A percentile compares a stretch with the other conserved stretches of the same genome.
phyloP scores from a whole-genome alignment of 352 stramenopile species.

The Albugo laibachii region DNA sequence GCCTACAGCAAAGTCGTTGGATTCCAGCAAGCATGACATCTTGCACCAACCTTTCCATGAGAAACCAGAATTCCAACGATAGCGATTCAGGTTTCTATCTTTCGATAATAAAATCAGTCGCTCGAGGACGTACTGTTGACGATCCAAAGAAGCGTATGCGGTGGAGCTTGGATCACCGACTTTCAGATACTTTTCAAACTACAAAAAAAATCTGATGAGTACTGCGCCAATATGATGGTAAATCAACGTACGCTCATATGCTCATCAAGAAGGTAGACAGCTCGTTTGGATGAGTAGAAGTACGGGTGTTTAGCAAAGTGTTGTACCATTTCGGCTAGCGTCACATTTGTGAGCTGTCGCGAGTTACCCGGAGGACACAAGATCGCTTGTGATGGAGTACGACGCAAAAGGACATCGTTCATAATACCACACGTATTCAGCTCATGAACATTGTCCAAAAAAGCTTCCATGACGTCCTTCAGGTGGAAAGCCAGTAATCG shows the following conservation, averaged over 20 bases:
- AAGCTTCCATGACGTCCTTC: constrained; percentile 67
- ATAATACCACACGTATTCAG: constrained; percentile 63
- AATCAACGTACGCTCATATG: constrained; percentile 40
- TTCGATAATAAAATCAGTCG: constrained; percentile 74
- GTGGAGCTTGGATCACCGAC: constrained; percentile 47
- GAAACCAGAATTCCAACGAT: constrained; percentile 63
- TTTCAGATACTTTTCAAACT: constrained; percentile 79
- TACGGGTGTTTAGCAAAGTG: constrained; percentile 34
- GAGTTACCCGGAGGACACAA: constrained; percentile 48
- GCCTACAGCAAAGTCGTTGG: constrained; percentile 6
- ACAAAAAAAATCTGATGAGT: constrained; percentile 2
- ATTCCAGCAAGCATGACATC: neutral
- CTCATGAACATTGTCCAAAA: constrained; percentile 59
- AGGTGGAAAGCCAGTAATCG: constrained; percentile 63
- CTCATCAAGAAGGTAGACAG: constrained; percentile 63
- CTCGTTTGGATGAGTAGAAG: constrained; percentile 53
- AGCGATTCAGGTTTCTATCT: constrained; percentile 64
- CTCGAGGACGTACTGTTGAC: constrained; percentile 70
- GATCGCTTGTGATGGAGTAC: constrained; percentile 45
- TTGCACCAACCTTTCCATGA: constrained; percentile 33
- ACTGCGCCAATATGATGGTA: neutral
- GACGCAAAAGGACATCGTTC: constrained; percentile 52
- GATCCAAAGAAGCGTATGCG: constrained; percentile 53
- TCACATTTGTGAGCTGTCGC: constrained; percentile 68
- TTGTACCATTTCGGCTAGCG: constrained; percentile 54